Evolutionary conservation across 208 protist species (phyloP).

Genomic region (Acanthamoeba royreba): DNA sequence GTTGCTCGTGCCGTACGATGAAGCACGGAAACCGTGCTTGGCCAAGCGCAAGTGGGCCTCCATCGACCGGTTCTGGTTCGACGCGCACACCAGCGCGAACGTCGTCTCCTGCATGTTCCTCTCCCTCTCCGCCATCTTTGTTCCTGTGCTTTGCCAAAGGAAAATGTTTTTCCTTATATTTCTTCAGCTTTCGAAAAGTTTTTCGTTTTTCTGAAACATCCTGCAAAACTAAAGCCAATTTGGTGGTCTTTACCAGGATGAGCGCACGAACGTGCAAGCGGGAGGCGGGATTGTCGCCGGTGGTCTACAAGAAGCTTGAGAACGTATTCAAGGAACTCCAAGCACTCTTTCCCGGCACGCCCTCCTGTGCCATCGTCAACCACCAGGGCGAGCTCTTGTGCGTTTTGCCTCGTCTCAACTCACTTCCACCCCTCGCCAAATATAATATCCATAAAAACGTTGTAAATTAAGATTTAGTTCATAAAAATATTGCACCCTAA

Average conservation of each 20-base stretch:
- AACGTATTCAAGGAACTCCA: constrained; percentile 36
- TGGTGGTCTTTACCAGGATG: not conserved
- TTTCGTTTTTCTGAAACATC: not conserved
- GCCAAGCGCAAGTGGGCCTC: constrained; percentile 54
- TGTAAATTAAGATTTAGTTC: not conserved
- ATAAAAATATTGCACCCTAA: too few species aligned
- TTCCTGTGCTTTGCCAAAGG: too few species aligned
- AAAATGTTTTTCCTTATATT: too few species aligned
- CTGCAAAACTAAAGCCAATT: not conserved
- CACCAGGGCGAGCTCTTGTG: not conserved
- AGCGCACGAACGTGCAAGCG: not conserved
- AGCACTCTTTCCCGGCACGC: not conserved
- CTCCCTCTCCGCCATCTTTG: constrained; percentile 17
- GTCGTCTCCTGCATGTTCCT: not conserved
- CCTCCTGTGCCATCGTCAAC: constrained; percentile 25
- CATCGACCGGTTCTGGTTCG: constrained; percentile 70
- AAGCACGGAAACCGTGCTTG: constrained; percentile 26
- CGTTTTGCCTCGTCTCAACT: not conserved
- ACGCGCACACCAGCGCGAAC: constrained; percentile 69
- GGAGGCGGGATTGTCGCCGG: not conserved
- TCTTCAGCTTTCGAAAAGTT: too few species aligned
- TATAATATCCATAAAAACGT: not conserved
- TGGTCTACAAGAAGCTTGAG: not conserved
- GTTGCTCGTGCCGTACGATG: constrained; percentile 65
- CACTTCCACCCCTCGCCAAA: not conserved